These are phyloP conservation scores for Arthrobotrys entomopaga DNA, from an alignment of 2,329 filamentous ascomycete genomes.

Conservation along the genomic window DNA sequence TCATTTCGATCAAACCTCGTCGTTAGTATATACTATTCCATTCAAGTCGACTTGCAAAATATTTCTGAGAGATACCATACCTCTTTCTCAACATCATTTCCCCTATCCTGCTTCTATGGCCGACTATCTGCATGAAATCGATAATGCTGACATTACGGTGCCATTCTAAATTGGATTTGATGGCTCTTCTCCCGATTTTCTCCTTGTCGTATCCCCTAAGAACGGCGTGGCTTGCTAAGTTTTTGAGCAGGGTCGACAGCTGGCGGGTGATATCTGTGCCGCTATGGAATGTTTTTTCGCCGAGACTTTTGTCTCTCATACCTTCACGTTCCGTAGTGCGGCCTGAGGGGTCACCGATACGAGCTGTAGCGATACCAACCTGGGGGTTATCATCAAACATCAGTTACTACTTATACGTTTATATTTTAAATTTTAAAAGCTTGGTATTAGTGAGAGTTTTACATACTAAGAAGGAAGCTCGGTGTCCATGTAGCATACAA, in stretches of 20 bases:
- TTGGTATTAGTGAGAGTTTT: not conserved
- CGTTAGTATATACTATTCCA: too few species aligned
- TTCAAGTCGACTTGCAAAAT: too few species aligned
- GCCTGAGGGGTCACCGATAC: constrained; percentile 81
- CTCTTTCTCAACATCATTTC: constrained; percentile 89
- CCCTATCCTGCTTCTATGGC: constrained; percentile 78
- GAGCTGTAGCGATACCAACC: constrained; percentile 78
- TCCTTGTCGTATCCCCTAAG: constrained; percentile 69
- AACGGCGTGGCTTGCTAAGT: constrained; percentile 46
- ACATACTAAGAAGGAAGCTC: constrained; percentile 64
- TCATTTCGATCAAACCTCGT: not conserved
- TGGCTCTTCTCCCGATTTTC: constrained; percentile 73
- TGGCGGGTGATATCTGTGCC: constrained; percentile 30
- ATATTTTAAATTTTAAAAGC: constrained; percentile 6
- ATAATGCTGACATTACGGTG: constrained; percentile 76
- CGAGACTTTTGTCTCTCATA: constrained; percentile 41
- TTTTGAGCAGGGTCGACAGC: constrained; percentile 31
- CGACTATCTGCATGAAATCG: constrained; percentile 79
- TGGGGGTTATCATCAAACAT: constrained; percentile 54
- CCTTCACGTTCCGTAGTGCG: constrained; percentile 62
- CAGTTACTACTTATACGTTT: constrained; percentile 46
- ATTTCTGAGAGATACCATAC: constrained; percentile 66
- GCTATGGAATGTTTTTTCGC: constrained; percentile 25
- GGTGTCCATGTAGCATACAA: constrained; percentile 80
- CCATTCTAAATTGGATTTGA: constrained; percentile 88